Evolutionary conservation across 1,284 basidiomycete species (phyloP).

Genomic region (Cryptococcus floricola): DNA sequence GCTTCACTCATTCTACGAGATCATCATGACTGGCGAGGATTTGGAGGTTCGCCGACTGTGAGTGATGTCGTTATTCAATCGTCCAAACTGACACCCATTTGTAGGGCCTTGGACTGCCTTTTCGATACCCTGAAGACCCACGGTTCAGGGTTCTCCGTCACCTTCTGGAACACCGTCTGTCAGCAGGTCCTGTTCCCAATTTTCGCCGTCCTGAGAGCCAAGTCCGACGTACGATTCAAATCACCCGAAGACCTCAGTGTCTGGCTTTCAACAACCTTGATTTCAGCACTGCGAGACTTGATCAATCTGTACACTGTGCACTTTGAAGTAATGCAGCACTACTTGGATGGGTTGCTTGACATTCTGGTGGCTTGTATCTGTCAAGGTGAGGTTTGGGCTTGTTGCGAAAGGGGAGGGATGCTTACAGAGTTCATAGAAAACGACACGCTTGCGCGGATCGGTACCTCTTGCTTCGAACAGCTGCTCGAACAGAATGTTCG

Average conservation of each 20-base stretch:
- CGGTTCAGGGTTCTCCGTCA: slow-evolving; percentile 77
- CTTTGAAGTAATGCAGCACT: slow-evolving; percentile 85
- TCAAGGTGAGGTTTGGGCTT: slow-evolving; percentile 64
- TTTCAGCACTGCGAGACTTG: slow-evolving; percentile 91
- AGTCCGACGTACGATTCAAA: slow-evolving; percentile 77
- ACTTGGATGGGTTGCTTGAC: slow-evolving; percentile 87
- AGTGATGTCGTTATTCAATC: slow-evolving; percentile 44
- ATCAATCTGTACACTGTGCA: slow-evolving; percentile 96
- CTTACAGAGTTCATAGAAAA: slow-evolving; percentile 62
- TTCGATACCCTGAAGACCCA: slow-evolving; percentile 92
- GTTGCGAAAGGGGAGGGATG: not conserved
- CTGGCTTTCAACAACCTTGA: slow-evolving; percentile 99
- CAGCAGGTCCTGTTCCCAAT: slow-evolving; percentile 98
- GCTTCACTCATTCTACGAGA: slow-evolving; percentile 95
- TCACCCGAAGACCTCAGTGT: slow-evolving; percentile 99
- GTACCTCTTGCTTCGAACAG: slow-evolving; percentile 96
- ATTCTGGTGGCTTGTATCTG: slow-evolving; percentile 96
- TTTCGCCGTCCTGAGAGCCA: slow-evolving; percentile 76
- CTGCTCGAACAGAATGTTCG: slow-evolving; percentile 89
- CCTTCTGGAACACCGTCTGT: slow-evolving; percentile 98
- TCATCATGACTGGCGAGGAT: slow-evolving; percentile 99
- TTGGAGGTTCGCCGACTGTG: slow-evolving; percentile 92
- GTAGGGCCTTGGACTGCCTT: slow-evolving; percentile 87
- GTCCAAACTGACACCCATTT: not conserved
- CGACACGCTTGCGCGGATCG: slow-evolving; percentile 95